Evolutionary conservation across 192 early-diverging fungal species (phyloP), one percentile per base, ranked within the genome.

Genomic region (Diversispora eburnea): DNA sequence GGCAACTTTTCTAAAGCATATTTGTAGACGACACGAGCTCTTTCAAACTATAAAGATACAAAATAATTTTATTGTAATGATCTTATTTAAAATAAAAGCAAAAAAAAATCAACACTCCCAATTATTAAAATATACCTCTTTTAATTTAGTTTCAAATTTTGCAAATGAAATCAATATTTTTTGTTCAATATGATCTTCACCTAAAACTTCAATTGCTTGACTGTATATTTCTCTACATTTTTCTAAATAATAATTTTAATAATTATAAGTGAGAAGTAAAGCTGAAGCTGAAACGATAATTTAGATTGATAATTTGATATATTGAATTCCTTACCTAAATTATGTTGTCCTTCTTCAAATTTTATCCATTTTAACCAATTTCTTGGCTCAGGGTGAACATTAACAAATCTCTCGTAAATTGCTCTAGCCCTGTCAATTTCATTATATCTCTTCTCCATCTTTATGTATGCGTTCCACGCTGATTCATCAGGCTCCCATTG

Each of bases 301-400:
- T 33, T 33, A 33, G 25, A 33, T 33, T 33, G 25, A 1, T 2
- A 2, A 33, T 33, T 33, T 33, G 2, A 33, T 33, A 2, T 33
- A 33, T 33, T 33, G 25, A 33, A 33, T 17, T 25, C 22, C 33
- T 17, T 78, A 86, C 92, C 92, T 5, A 84, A 72, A 20, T 89
- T 83, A 13, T 89, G 90, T 43, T 90, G 84, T 5, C 88, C 84
- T 75, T 99, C 96, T 81, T 98, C 98, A 82, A 97, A 99, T 77
- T 90, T 89, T 5, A 95, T 88, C 93, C 94, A 99, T 77, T 93
- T 93, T 60, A 99, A 86, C 96, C 98, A 99, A 77, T 97, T 91
- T 62, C 93, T 92, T 5, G 96, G 90, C 51, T 96, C 87, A 5
- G 96, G 98, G 75, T 97, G 93, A 41, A 91, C 84, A 74, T 86